Conservation (phyloP, 1,284 basidiomycete species). For the Malassezia brasiliensis region DNA sequence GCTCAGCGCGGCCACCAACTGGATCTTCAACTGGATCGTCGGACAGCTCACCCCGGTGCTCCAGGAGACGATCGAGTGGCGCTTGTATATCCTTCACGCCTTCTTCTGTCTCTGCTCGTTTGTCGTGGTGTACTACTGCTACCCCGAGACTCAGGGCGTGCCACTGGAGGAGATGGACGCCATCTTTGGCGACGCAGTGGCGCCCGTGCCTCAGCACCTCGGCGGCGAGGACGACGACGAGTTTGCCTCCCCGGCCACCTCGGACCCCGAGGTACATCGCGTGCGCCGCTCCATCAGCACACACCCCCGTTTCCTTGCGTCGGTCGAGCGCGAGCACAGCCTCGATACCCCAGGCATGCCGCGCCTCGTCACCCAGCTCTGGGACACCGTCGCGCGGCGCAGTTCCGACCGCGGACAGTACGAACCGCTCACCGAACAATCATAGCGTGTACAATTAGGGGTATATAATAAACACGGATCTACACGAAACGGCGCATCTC, state of each 20-base stretch:
- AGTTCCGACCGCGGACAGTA: conserved; percentile 1
- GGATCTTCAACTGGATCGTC: conserved; percentile 65
- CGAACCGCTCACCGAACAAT: not conserved
- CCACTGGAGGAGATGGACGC: conserved; percentile 54
- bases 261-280: conserved; percentile 8
- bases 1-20: conserved; percentile 65
- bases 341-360: not conserved
- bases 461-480: not conserved
- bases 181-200: conserved; percentile 45
- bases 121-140: conserved; percentile 55
- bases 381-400: not conserved
- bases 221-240: conserved; percentile 17
- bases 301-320: conserved; percentile 12
- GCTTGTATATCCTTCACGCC: conserved; percentile 89
- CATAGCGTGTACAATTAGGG: not conserved
- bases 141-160: conserved; percentile 55
- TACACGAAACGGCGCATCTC: conserved; percentile 8
- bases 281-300: conserved; percentile 15
- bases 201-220: conserved; percentile 41
- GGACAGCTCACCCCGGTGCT: conserved; percentile 79
- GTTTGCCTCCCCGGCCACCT: not conserved
- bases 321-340: not conserved
- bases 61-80: conserved; percentile 82
- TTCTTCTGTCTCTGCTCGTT: conserved; percentile 86
- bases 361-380: not conserved